Base-by-base conservation (phyloP, 768 basidiomycete species). In the Boletus sp. region DNA sequence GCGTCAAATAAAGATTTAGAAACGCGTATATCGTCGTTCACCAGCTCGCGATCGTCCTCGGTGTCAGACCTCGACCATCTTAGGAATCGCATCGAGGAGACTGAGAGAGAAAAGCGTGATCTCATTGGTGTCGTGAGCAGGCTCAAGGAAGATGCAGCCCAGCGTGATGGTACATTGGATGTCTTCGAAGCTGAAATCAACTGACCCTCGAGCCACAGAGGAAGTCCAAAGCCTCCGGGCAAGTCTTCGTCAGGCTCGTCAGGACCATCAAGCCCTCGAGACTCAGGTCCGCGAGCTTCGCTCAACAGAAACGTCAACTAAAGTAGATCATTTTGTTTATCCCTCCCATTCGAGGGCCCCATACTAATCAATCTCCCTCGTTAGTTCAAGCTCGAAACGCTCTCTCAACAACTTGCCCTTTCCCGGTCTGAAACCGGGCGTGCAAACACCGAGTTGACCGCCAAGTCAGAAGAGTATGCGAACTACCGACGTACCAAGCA, bases 31-130 rank as follows among this genome's bases (percentile, higher is more conserved):
- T 65, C 81, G 6, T 67, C 79, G 0, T 71, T 90, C 6, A 79
- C 81, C 11, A 80, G 64, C 35, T 81, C 85, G 0, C 82, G 87
- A 41, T 76, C 82, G 11, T 76, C 83, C 0, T 85, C 89, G 3
- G 83, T 84, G 4, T 72, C 77, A 1, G 87, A 87, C 65, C 68
- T 83, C 8, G 84, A 83, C 34, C 67, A 72, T 7, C 66, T 90
- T 35, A 83, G 79, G 59, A 79, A 72, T 51, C 81, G 83, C 37
- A 72, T 88, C 5, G 84, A 91, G 21, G 88, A 91, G 56, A 80
- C 81, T 1, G 92, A 97, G 58, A 80, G 89, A 50, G 95, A 97
- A 76, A 97, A 97, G 72, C 83, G 93, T 33, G 92, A 95, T 58
- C 79, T 97, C 44, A 77, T 95, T 40, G 83, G 81, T 29, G 88